phyloP scores from a whole-genome alignment of 108 stramenopile genomes.

The Fistulifera pelliculosa region DNA sequence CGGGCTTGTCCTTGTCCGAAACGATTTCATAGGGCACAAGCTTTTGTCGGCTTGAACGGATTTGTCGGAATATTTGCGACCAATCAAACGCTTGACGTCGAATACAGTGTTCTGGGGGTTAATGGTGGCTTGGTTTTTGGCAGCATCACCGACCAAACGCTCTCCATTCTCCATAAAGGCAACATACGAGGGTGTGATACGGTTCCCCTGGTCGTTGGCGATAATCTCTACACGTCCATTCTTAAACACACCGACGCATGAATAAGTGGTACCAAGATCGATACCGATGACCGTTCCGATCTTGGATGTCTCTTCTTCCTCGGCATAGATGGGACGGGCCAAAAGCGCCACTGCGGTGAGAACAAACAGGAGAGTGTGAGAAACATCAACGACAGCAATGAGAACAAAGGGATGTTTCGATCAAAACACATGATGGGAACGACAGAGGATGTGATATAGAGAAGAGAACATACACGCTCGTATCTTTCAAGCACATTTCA shows the following conservation, averaged over 20 bases:
- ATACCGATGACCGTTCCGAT: slow-evolving; percentile 56
- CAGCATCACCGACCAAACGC: slow-evolving; percentile 95
- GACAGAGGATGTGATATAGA: too few relatives aligned
- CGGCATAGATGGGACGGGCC: not conserved
- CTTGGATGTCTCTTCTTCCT: not conserved
- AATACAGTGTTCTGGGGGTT: slow-evolving; percentile 95
- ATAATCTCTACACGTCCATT: slow-evolving; percentile 99
- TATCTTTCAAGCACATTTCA: too few relatives aligned
- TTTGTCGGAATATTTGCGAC: slow-evolving; percentile 84
- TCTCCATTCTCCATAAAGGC: slow-evolving; percentile 95
- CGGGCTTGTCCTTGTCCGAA: slow-evolving; percentile 76
- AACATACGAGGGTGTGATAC: slow-evolving; percentile 98
- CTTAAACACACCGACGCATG: slow-evolving; percentile 99
- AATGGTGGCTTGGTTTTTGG: slow-evolving; percentile 89
- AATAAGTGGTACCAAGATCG: slow-evolving; percentile 92
- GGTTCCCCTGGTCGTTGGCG: slow-evolving; percentile 99
- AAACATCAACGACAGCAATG: too few relatives aligned
- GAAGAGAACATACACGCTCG: too few relatives aligned
- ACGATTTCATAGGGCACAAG: slow-evolving; percentile 93
- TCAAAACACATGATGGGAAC: too few relatives aligned
- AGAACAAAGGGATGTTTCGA: too few relatives aligned
- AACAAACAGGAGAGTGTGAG: too few relatives aligned
- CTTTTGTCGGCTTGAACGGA: slow-evolving; percentile 89
- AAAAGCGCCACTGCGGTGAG: not conserved
- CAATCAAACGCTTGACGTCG: slow-evolving; percentile 94